Conservation (phyloP, 1,139 yeast species). For the Yamadazyma epiphylla region DNA sequence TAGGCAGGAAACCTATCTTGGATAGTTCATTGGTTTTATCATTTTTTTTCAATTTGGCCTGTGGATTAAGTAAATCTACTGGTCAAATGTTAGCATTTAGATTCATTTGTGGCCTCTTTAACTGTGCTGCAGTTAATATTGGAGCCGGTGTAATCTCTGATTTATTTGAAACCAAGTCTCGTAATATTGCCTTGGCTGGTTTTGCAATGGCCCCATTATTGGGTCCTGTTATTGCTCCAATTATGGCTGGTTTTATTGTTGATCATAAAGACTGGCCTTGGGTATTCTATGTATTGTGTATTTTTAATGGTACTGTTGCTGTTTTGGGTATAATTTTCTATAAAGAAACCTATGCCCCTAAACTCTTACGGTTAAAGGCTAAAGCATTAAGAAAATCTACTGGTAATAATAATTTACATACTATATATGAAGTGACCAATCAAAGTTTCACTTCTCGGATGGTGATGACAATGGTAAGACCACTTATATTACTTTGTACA, state of each 20-base stretch:
- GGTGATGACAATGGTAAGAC: slow-evolving; percentile 33
- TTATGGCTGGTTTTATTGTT: slow-evolving; percentile 54
- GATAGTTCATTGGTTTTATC: slow-evolving; percentile 36
- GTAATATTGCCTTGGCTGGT: slow-evolving; percentile 40
- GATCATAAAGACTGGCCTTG: slow-evolving; percentile 43
- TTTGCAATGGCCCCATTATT: slow-evolving; percentile 43
- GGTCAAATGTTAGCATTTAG: slow-evolving; percentile 38
- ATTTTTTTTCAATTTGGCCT: slow-evolving; percentile 35
- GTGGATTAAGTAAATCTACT: slow-evolving; percentile 38
- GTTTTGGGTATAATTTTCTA: slow-evolving; percentile 31
- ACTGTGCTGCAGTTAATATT: slow-evolving; percentile 41
- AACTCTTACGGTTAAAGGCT: slow-evolving; percentile 31
- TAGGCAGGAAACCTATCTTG: slow-evolving; percentile 39
- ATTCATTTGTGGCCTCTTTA: slow-evolving; percentile 38
- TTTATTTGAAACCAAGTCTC: slow-evolving; percentile 33
- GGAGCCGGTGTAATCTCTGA: slow-evolving; percentile 42
- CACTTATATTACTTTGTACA: slow-evolving; percentile 36
- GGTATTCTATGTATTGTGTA: slow-evolving; percentile 40
- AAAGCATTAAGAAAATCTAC: slow-evolving; percentile 28
- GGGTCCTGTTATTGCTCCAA: slow-evolving; percentile 64
- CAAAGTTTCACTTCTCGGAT: slow-evolving; percentile 30
- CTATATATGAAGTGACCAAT: slow-evolving; percentile 41
- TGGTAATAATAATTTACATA: slow-evolving; percentile 37
- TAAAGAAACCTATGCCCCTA: slow-evolving; percentile 40
- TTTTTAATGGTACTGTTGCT: slow-evolving; percentile 40